phyloP scores from a whole-genome alignment of 768 basidiomycete species.

The Inosperma sp. region DNA sequence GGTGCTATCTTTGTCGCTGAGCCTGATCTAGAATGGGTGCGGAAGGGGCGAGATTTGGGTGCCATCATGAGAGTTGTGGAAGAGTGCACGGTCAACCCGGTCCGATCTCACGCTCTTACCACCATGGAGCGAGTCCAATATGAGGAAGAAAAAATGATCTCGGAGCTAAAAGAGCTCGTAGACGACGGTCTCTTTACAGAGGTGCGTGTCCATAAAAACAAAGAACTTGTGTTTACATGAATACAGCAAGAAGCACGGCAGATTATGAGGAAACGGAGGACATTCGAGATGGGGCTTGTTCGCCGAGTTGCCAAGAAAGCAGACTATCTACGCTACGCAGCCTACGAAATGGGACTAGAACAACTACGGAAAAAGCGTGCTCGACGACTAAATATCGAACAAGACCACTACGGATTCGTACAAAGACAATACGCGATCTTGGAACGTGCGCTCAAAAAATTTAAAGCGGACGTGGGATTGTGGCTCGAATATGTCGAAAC shows the following conservation, averaged over 20 bases:
- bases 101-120: too few relatives aligned
- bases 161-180: slow-evolving; percentile 89
- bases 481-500: slow-evolving; percentile 89
- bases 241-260: slow-evolving; percentile 71
- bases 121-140: slow-evolving; percentile 92
- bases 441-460: slow-evolving; percentile 82
- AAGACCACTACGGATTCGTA: slow-evolving; percentile 61
- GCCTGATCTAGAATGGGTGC: too few relatives aligned
- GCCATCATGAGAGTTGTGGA: too few relatives aligned
- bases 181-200: slow-evolving; percentile 80
- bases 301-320: slow-evolving; percentile 79
- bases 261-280: slow-evolving; percentile 80
- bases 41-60: too few relatives aligned
- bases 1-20: too few relatives aligned
- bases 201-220: slow-evolving; percentile 44
- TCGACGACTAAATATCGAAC: slow-evolving; percentile 55
- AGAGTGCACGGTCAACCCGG: too few relatives aligned
- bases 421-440: slow-evolving; percentile 86
- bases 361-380: slow-evolving; percentile 70
- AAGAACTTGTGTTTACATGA: background rate
- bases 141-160: slow-evolving; percentile 93
- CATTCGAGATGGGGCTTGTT: slow-evolving; percentile 78
- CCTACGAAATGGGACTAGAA: slow-evolving; percentile 89
- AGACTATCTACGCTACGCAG: slow-evolving; percentile 87
- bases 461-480: slow-evolving; percentile 80